A percentile compares a stretch with the other conserved stretches of the same genome.
phyloP scores from a whole-genome alignment of 2,329 filamentous ascomycete species.

The Aureobasidium sp. region DNA sequence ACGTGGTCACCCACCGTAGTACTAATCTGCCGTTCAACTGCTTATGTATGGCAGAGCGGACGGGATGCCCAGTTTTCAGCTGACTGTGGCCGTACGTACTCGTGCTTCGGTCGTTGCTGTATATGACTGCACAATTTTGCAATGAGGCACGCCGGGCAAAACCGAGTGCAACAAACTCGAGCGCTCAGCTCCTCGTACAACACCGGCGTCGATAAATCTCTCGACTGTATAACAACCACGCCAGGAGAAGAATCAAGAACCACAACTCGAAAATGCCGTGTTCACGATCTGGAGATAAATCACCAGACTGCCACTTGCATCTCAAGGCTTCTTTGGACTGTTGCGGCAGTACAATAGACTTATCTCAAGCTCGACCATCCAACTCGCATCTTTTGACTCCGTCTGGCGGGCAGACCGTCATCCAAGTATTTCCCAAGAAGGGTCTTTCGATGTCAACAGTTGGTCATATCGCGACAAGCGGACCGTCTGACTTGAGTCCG shows the following conservation, averaged over 20 bases:
- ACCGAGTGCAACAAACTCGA: neutral
- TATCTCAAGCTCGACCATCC: neutral
- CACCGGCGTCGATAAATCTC: neutral
- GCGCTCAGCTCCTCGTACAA: neutral
- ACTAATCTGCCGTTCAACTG: neutral
- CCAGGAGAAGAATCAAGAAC: neutral
- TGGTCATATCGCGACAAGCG: neutral
- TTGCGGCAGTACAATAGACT: constrained; percentile 8
- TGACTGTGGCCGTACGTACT: neutral
- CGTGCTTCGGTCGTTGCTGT: neutral
- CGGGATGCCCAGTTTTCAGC: neutral
- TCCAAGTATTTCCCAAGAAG: neutral
- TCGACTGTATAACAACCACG: neutral
- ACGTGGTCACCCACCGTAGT: neutral
- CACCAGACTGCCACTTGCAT: neutral
- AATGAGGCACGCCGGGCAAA: neutral
- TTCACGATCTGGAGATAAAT: neutral
- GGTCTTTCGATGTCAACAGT: neutral
- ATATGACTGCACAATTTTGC: too few relatives aligned
- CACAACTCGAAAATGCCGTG: neutral
- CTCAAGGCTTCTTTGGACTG: constrained; percentile 2
- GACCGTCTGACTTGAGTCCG: constrained; percentile 9
- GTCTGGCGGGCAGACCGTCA: neutral
- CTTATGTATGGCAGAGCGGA: neutral
- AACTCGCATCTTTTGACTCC: constrained; percentile 1